Evolutionary conservation across 2,329 filamentous ascomycete genomes (phyloP).

Genomic region (Zopfia rhizophila): DNA sequence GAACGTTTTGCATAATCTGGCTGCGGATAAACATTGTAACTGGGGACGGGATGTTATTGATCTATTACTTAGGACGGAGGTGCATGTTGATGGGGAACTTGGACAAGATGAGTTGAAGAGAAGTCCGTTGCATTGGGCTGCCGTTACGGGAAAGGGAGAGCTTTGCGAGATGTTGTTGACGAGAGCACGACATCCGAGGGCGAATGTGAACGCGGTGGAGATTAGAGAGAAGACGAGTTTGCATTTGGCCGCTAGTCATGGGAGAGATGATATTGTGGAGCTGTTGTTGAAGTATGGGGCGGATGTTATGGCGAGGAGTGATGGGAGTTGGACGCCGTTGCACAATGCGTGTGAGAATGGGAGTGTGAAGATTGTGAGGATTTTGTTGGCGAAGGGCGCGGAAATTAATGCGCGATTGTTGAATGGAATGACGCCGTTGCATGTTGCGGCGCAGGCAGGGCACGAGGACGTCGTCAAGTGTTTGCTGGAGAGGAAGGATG

Average conservation of each 20-base stretch:
- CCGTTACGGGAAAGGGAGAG: constrained; percentile 64
- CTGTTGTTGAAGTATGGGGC: constrained; percentile 42
- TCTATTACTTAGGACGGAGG: constrained; percentile 52
- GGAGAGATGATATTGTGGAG: constrained; percentile 49
- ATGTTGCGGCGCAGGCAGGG: constrained; percentile 49
- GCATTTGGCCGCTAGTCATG: constrained; percentile 47
- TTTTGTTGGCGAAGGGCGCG: constrained; percentile 44
- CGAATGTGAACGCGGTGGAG: constrained; percentile 48
- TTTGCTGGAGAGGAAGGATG: constrained; percentile 47
- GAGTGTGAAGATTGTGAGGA: constrained; percentile 41
- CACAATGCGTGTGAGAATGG: constrained; percentile 49
- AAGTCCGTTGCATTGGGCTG: constrained; percentile 68
- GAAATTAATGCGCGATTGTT: constrained; percentile 45
- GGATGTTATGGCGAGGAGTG: constrained; percentile 45
- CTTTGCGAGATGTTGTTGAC: constrained; percentile 61
- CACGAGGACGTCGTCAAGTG: constrained; percentile 49
- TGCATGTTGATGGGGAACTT: constrained; percentile 52
- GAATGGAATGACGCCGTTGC: constrained; percentile 50
- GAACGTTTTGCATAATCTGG: constrained; percentile 50
- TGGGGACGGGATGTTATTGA: constrained; percentile 60
- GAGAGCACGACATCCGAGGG: constrained; percentile 33
- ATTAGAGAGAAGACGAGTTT: constrained; percentile 49
- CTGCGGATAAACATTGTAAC: constrained; percentile 56
- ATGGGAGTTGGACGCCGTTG: constrained; percentile 46
- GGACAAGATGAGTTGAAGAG: constrained; percentile 59